Evolutionary conservation across 148 eudicot genomes (phyloP).

Genomic region (Chenopodium album): DNA sequence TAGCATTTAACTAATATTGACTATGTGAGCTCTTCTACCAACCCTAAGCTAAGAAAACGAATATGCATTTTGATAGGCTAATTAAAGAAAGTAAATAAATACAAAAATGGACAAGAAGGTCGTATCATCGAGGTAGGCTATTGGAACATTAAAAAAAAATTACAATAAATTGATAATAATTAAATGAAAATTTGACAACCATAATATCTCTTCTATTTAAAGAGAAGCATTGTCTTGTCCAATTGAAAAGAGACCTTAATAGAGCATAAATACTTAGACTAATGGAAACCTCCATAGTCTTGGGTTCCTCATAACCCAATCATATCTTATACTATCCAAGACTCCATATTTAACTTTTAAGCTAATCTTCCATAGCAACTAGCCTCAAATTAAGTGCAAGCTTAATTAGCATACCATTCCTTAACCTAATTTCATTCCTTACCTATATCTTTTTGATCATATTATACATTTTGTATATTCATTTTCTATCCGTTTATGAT

Average conservation of each 20-base stretch:
- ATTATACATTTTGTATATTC: neutral
- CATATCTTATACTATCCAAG: neutral
- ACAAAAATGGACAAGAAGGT: neutral
- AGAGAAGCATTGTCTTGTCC: constrained; percentile 4
- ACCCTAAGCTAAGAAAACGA: no score
- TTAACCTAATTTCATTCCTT: neutral
- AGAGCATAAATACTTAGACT: neutral
- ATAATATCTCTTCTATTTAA: constrained; percentile 23
- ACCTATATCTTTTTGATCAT: no score
- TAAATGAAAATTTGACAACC: neutral
- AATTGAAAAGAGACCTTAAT: neutral
- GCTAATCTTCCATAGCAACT: neutral
- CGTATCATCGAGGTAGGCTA: no score
- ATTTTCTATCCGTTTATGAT: no score
- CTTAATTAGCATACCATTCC: neutral
- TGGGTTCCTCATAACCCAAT: constrained; percentile 20
- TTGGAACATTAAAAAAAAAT: no score
- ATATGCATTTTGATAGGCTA: no score
- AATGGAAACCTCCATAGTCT: constrained; percentile 21
- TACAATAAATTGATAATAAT: neutral
- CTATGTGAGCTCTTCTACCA: no score
- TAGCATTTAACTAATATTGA: no score
- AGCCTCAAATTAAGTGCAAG: neutral
- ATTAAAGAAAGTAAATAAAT: neutral
- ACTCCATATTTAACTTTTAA: neutral